phyloP scores from a whole-genome alignment of 2,329 filamentous ascomycete species.

The Pezicula radicicola region DNA sequence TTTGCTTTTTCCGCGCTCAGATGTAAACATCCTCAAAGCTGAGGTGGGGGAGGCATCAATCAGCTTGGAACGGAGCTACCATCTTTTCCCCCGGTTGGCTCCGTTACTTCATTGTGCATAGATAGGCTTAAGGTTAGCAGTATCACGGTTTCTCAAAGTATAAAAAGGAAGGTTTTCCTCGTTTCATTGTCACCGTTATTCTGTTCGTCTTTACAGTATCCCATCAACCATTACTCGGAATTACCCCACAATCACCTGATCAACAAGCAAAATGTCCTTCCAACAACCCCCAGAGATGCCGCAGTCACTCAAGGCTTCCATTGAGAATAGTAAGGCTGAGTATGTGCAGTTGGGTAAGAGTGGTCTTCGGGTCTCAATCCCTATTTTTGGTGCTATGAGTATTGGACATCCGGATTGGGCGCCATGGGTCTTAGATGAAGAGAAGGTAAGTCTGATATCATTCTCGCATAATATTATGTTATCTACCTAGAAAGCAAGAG shows the following conservation, averaged over 20 bases:
- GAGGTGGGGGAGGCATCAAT: too few relatives aligned
- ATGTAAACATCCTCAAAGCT: too few relatives aligned
- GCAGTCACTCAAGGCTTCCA: conserved; percentile 15
- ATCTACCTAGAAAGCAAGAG: too few relatives aligned
- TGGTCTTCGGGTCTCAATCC: conserved; percentile 59
- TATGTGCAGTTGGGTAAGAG: conserved; percentile 55
- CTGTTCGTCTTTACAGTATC: not conserved
- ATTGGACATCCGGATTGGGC: conserved; percentile 51
- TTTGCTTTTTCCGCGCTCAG: too few relatives aligned
- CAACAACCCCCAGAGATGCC: conserved; percentile 6
- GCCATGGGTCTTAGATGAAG: conserved; percentile 56
- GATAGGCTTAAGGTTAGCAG: too few relatives aligned
- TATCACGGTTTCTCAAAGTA: not conserved
- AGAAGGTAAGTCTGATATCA: conserved; percentile 35
- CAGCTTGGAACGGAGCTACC: not conserved
- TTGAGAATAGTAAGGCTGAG: conserved; percentile 41
- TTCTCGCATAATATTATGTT: too few relatives aligned
- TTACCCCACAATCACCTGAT: not conserved
- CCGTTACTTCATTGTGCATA: not conserved
- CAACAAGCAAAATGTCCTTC: not conserved
- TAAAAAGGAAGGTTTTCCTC: not conserved
- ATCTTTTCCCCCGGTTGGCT: not conserved
- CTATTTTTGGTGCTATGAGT: conserved; percentile 64
- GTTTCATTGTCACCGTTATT: not conserved
- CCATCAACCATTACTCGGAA: not conserved